phyloP scores from a whole-genome alignment of 2,329 filamentous ascomycete genomes.

The Gremmenia infestans region DNA sequence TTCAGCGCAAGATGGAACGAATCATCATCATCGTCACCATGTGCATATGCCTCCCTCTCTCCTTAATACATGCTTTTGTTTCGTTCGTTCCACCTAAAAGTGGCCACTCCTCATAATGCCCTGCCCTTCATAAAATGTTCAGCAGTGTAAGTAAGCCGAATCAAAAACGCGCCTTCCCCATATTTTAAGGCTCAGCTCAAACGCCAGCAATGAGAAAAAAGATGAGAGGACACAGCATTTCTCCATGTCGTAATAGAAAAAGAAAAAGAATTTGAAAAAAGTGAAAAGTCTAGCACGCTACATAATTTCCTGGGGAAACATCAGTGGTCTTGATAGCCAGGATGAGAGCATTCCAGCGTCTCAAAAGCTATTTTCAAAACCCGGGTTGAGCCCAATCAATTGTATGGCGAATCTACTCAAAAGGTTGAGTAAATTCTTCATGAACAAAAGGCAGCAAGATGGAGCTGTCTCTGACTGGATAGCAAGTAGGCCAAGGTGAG shows the following conservation, averaged over 20 bases:
- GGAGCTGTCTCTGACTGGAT: constrained; percentile 5
- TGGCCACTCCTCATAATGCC: constrained; percentile 2
- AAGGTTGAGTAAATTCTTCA: constrained; percentile 17
- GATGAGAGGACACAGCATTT: neutral
- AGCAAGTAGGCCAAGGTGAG: constrained; percentile 1
- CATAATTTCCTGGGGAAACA: constrained; percentile 6
- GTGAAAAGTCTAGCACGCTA: constrained; percentile 10
- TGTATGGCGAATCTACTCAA: constrained; percentile 17
- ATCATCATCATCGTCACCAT: neutral
- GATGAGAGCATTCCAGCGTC: constrained; percentile 31
- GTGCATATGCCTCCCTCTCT: neutral
- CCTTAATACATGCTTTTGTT: neutral
- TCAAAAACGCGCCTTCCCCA: neutral
- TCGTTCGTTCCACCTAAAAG: constrained; percentile 1
- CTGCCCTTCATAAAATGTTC: constrained; percentile 3
- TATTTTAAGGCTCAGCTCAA: constrained; percentile 13
- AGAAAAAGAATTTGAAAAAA: constrained; percentile 11
- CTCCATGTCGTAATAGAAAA: neutral
- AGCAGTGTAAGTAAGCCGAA: constrained; percentile 1
- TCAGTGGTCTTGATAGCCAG: constrained; percentile 7
- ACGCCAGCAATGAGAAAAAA: constrained; percentile 18
- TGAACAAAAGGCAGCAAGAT: constrained; percentile 16
- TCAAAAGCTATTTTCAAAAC: constrained; percentile 15
- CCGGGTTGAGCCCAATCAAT: constrained; percentile 14
- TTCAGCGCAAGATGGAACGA: neutral